Evolutionary conservation across 768 basidiomycete genomes (phyloP), one percentile per base, ranked within the genome.

Genomic region (Tricholoma sp.): DNA sequence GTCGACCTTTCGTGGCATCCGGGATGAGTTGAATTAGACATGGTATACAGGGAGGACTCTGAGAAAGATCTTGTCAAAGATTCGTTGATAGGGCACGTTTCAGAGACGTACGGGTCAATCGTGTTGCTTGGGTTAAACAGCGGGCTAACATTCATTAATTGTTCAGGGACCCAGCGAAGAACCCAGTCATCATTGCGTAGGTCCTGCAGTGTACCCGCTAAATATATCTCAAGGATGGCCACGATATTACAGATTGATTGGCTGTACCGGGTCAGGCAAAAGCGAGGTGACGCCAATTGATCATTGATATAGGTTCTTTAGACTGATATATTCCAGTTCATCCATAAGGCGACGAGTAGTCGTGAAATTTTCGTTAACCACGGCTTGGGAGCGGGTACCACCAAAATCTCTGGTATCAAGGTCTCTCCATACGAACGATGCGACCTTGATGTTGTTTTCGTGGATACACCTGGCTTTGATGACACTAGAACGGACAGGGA

Each of bases 341-440:
- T 75, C 64, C 73, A 74, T 60, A 51, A 59, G 5, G 68, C 70
- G 22, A 66, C 72, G 12, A 71, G 70, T 1, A 71, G 70, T 1
- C 52, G 24, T 10, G 34, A 50, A 41, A 65, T 71, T 39, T 63
- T 69, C 47, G 69, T 69, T 49, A 69, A 74, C 9, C 60, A 67
- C 27, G 64, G 67, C 21, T 52, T 75, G 50, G 68, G 71, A 54
- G 74, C 74, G 39, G 72, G 71, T 54, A 75, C 74, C 19, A 64
- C 68, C 6, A 55, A 71, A 57, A 67, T 75, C 31, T 34, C 50
- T 56, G 43, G 57, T 54, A 27, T 61, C 53, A 41, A 12, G 52
- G 27, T 21, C 72, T 64, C 8, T 14, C 19, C 55, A 55, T 50
- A 53, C 52, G 47, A 19, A 18, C 34, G 45, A 55, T 43, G 7